Evolutionary conservation across 495 filamentous ascomycete genomes (phyloP), one percentile per base, ranked within the genome.

Genomic region (Penicillium coffeae): DNA sequence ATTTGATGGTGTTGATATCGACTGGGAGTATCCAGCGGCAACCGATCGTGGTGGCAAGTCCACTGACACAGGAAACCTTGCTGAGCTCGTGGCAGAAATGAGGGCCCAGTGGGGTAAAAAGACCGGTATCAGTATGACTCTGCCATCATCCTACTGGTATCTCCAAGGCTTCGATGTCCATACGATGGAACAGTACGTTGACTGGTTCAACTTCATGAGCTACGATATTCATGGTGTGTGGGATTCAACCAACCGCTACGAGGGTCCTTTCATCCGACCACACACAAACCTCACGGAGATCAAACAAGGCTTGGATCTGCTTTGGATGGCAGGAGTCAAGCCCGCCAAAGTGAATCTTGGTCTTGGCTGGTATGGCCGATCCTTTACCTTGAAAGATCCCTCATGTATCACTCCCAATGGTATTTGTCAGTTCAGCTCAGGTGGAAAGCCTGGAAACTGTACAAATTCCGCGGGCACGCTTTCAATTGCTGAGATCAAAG

Each of bases 1-100:
- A 3, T 81, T 82, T 42, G 62, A 78, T 39, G 83, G 82, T 1
- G 58, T 81, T 1, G 80, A 84, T 50, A 38, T 84, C 10, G 80
- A 82, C 53, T 83, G 80, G 79, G 76, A 82, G 30, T 82, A 78
- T 53, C 77, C 78, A 0, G 68, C 16, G 0, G 63, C 68, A 4
- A 20, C 47, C 8, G 72, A 76, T 2, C 64, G 70, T 12, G 56
- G 65, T 10, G 41, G 41, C 3, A 18, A 2, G 7, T 2, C 22
- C 15, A 25, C 14, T 10, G 41, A 44, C 25, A 27, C 21, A 3
- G 41, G 16, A 2, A 79, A 80, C 45, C 73, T 65, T 47, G 64
- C 71, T 1, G 18, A 14, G 0, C 58, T 82, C 4, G 39, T 81
- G 2, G 61, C 63, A 19, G 71, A 78, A 32, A 58, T 81, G 54